Conservation (phyloP, 768 basidiomycete genomes). For the Hydnum rufescens region DNA sequence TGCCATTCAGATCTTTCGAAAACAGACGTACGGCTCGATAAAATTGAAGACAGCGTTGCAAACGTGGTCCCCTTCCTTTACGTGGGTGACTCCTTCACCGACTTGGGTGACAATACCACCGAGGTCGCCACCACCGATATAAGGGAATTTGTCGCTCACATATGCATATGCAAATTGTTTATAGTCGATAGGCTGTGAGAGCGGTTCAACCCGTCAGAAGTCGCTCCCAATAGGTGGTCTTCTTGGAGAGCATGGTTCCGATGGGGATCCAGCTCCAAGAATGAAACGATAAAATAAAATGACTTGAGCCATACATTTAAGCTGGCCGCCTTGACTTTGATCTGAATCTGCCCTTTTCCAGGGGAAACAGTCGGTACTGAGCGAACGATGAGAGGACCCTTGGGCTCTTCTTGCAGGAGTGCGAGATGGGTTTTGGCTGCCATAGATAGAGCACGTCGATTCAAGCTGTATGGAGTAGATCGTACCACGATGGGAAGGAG, state of each 20-base stretch:
- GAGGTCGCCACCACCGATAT: constrained; percentile 21
- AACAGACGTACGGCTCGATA: neutral
- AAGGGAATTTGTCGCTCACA: constrained; percentile 15
- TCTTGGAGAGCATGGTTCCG: too few relatives aligned
- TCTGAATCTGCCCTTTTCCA: neutral
- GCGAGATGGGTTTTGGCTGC: neutral
- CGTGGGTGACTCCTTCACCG: constrained; percentile 19
- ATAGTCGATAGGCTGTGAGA: neutral
- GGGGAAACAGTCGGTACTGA: neutral
- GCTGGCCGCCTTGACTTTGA: neutral
- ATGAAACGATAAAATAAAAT: neutral
- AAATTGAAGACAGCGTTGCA: neutral
- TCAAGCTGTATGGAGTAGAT: too few relatives aligned
- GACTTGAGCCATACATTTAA: neutral
- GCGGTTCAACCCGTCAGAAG: too few relatives aligned
- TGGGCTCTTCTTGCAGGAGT: neutral
- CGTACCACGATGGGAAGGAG: too few relatives aligned
- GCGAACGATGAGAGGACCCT: neutral
- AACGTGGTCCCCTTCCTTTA: constrained; percentile 13
- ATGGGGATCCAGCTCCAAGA: too few relatives aligned
- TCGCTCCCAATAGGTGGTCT: too few relatives aligned
- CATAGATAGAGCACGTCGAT: too few relatives aligned
- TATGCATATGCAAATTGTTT: neutral
- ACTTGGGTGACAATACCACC: constrained; percentile 23
- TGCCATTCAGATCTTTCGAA: neutral